Evolutionary conservation across 176 grass and related monocot genomes (phyloP).

Genomic region (Otatea glauca): DNA sequence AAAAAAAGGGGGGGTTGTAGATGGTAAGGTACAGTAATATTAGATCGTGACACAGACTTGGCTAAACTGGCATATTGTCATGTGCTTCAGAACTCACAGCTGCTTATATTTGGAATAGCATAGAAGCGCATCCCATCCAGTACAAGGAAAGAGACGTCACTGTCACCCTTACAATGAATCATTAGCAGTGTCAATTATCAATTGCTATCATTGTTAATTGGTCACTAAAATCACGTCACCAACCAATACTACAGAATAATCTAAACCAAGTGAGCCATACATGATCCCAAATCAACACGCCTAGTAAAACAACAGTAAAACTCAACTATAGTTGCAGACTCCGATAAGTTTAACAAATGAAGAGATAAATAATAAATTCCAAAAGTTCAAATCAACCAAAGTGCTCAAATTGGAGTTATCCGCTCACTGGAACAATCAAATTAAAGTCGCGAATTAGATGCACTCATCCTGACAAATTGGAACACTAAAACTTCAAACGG

Average conservation of each 20-base stretch:
- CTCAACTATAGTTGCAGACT: not conserved
- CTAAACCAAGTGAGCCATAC: constrained; percentile 16
- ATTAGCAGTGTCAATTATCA: not conserved
- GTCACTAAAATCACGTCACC: constrained; percentile 22
- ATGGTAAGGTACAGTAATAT: not conserved
- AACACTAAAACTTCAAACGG: not conserved
- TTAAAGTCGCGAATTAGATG: not conserved
- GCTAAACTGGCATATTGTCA: not conserved
- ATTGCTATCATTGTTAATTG: not conserved
- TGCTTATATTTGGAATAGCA: not conserved
- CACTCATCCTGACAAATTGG: not conserved
- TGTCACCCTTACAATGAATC: constrained; percentile 3
- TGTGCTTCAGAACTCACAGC: not conserved
- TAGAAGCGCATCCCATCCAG: not conserved
- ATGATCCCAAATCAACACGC: constrained; percentile 14
- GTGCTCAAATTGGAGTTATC: not conserved
- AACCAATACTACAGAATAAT: constrained; percentile 34
- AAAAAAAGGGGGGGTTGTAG: not conserved
- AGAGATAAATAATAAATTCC: not conserved
- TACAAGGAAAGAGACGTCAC: constrained; percentile 18
- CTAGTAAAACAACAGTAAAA: not conserved
- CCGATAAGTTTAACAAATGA: not conserved
- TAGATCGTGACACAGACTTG: not conserved
- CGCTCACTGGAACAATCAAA: not conserved
- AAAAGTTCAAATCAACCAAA: constrained; percentile 17